A percentile compares a stretch with the other conserved stretches of the same genome.
Evolutionary conservation across 768 basidiomycete genomes (phyloP).

Genomic region (Hortiboletus campestris): DNA sequence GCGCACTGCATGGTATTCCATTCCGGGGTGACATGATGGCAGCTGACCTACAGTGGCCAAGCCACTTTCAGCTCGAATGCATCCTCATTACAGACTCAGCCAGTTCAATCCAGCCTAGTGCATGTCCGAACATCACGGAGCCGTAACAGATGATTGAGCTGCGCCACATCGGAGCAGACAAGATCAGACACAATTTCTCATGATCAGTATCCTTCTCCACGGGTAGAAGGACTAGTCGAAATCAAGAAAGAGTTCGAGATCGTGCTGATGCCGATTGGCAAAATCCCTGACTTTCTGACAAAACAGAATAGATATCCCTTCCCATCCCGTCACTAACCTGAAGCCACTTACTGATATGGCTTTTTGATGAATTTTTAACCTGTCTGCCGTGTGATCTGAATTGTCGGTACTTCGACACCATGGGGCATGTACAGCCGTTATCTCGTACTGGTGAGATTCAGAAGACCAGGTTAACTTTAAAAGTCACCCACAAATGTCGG

Average conservation of each 20-base stretch:
- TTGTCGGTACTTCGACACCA: not conserved
- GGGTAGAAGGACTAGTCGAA: not conserved
- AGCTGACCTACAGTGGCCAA: conserved; percentile 12
- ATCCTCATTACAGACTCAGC: no score
- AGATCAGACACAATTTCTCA: not conserved
- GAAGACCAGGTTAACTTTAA: not conserved
- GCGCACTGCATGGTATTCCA: conserved; percentile 20
- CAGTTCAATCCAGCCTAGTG: not conserved
- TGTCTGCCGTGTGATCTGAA: not conserved
- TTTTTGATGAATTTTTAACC: not conserved
- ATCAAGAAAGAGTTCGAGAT: not conserved
- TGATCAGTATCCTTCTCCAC: not conserved
- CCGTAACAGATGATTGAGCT: not conserved
- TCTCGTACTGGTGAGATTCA: not conserved
- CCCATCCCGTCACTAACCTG: not conserved
- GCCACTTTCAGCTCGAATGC: not conserved
- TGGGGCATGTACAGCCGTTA: not conserved
- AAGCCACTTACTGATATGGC: not conserved
- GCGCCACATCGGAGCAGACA: not conserved
- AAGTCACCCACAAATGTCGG: not conserved
- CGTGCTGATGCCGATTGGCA: not conserved
- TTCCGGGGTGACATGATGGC: conserved; percentile 22
- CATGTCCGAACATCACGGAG: not conserved
- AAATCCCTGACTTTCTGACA: not conserved
- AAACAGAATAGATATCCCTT: not conserved